A percentile compares a stretch with the other conserved stretches of the same genome.
Conservation (phyloP, 1,139 yeast species). For the Pichia sp. region DNA sequence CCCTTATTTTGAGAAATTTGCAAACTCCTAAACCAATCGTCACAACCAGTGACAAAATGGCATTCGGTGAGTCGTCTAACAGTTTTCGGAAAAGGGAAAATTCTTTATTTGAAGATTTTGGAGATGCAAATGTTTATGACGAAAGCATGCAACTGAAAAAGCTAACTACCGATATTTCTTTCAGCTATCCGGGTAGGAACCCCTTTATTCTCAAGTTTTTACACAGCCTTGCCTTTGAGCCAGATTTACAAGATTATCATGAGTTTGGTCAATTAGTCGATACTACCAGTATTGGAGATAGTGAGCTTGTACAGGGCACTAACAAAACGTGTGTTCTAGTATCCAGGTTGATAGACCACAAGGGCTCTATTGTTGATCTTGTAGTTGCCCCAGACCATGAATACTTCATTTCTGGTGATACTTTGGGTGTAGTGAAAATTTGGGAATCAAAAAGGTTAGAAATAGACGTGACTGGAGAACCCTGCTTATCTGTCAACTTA, state of each 20-base stretch:
- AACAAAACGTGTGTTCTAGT: conserved; percentile 36
- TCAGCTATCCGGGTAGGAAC: conserved; percentile 65
- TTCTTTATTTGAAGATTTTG: conserved; percentile 39
- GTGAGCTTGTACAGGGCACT: background rate
- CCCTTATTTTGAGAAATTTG: conserved; percentile 23
- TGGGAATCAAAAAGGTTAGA: conserved; percentile 77
- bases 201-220: conserved; percentile 59
- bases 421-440: conserved; percentile 61
- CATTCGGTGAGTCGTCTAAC: conserved; percentile 38
- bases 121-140: conserved; percentile 32
- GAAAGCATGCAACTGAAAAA: conserved; percentile 26
- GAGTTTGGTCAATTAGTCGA: conserved; percentile 53
- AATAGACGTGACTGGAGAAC: conserved; percentile 56
- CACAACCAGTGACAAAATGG: conserved; percentile 55
- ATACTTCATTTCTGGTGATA: conserved; percentile 75
- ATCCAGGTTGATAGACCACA: conserved; percentile 56
- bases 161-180: conserved; percentile 33
- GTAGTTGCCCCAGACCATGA: conserved; percentile 58
- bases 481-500: conserved; percentile 48
- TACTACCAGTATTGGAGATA: background rate
- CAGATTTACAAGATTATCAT: conserved; percentile 54
- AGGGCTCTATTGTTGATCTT: conserved; percentile 49
- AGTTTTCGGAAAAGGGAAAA: background rate
- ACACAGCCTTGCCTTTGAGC: conserved; percentile 49
- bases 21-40: conserved; percentile 47